Base-by-base conservation (phyloP, 2,329 filamentous ascomycete species). In the Verticillium albo-atrum region DNA sequence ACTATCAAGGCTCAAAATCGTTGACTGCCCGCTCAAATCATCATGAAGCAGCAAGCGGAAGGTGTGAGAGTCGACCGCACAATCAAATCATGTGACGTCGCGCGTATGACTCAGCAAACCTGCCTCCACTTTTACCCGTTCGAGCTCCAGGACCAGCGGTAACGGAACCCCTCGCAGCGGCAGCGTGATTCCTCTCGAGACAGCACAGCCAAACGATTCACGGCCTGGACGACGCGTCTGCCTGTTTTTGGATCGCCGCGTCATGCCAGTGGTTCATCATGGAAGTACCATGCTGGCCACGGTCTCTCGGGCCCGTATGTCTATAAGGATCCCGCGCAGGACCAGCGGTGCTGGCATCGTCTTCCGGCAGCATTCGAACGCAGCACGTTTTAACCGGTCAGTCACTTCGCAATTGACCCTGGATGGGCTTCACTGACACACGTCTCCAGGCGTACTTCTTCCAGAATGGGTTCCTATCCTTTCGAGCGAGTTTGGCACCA, bases 31-130 rank as follows among this genome's bases (percentile, higher is more conserved):
- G n/a, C 42, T 23, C 42, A 47, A 10, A 20, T 47, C 42, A 47
- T 47, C 42, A 47, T 23, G 42, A 47, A 23, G 42, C 42, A 47
- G n/a, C 20, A n/a, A 23, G 9, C n/a, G 42, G 42, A n/a, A 23
- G 42, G 42, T 23, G 6, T 47, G 42, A 47, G 42, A 23, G n/a
- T 23, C n/a, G 20, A 23, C 42, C 42, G 42, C 20, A 23, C 42
- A n/a, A 23, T 10, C 42, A 35, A 12, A 52, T 67, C 72, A 74
- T 71, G 71, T 75, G 72, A 69, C 60, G 60, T 65, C 68, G 70
- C 65, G 70, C 60, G 12, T 55, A 64, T 76, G 73, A 76, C 72
- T 76, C 72, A 76, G 70, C 66, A 28, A 4, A 0, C 3, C 4
- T 9, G 9, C n/a, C n/a, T 14, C 42, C 42, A 47, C 42, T 47